These are phyloP conservation scores for Irpex sp. DNA, from an alignment of 1,284 basidiomycete species.

Conservation along the genomic window DNA sequence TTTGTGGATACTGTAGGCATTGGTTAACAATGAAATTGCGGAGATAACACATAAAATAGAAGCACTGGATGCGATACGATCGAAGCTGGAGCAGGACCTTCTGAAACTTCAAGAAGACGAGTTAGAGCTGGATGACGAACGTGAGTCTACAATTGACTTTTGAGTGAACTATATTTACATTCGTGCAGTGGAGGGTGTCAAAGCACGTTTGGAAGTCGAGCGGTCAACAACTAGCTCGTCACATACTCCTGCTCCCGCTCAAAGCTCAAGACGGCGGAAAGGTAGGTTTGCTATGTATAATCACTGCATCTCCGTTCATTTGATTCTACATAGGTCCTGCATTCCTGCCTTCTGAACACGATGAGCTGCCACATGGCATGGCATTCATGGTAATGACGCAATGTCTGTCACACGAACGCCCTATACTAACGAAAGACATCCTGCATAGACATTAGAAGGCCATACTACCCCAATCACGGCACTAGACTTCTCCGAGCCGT, in stretches of 20 bases:
- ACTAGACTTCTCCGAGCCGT: slow-evolving; percentile 95
- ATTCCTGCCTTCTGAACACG: slow-evolving; percentile 96
- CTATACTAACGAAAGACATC: not conserved
- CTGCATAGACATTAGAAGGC: slow-evolving; percentile 65
- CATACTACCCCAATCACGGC: slow-evolving; percentile 83
- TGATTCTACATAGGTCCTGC: slow-evolving; percentile 60
- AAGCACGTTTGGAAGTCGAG: slow-evolving; percentile 74
- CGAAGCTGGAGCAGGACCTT: slow-evolving; percentile 78
- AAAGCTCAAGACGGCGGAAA: slow-evolving; percentile 71
- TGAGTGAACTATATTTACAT: not conserved
- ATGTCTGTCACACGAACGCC: slow-evolving; percentile 3
- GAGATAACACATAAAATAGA: slow-evolving; percentile 89
- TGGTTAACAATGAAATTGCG: slow-evolving; percentile 80
- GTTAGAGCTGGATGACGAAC: slow-evolving; percentile 90
- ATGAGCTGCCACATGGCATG: slow-evolving; percentile 88
- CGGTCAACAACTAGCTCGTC: slow-evolving; percentile 36
- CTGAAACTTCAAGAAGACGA: slow-evolving; percentile 92
- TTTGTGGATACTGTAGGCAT: slow-evolving; percentile 42
- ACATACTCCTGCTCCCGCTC: slow-evolving; percentile 36
- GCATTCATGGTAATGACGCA: slow-evolving; percentile 83
- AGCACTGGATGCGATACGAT: slow-evolving; percentile 76
- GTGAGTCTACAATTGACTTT: slow-evolving; percentile 38
- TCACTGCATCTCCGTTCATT: not conserved
- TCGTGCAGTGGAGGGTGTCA: slow-evolving; percentile 74
- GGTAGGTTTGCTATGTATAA: slow-evolving; percentile 33